Conservation (phyloP, 441 rosid genomes). For the Euphorbia neoarborescens region DNA sequence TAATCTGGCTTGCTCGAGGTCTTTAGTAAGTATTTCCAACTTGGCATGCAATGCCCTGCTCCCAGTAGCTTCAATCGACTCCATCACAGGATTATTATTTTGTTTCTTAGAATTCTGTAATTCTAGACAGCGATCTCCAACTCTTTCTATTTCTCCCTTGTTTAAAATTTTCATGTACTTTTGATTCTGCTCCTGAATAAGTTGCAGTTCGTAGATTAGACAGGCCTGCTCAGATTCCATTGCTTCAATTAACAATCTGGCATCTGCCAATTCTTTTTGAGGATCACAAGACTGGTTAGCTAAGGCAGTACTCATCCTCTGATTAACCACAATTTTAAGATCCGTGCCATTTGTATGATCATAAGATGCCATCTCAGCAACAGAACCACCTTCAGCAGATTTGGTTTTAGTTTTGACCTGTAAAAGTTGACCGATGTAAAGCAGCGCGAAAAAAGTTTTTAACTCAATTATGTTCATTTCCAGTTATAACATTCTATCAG, state of each 20-base stretch:
- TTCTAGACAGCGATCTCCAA: constrained; percentile 25
- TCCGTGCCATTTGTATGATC: constrained; percentile 27
- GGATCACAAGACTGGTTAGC: constrained; percentile 23
- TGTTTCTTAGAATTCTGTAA: constrained; percentile 23
- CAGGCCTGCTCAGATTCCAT: constrained; percentile 35
- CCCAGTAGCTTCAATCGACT: constrained; percentile 30
- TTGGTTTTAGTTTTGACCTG: constrained; percentile 49
- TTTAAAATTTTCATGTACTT: constrained; percentile 31
- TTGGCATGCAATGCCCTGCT: constrained; percentile 41
- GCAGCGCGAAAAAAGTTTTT: constrained; percentile 1
- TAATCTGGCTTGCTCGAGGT: constrained; percentile 52
- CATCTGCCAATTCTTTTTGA: constrained; percentile 35
- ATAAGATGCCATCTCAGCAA: constrained; percentile 37
- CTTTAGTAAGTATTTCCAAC: constrained; percentile 46
- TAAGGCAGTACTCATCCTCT: constrained; percentile 25
- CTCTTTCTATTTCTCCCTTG: constrained; percentile 31
- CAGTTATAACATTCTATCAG: constrained; percentile 9
- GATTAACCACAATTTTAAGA: constrained; percentile 30
- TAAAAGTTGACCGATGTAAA: constrained; percentile 20
- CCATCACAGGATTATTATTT: constrained; percentile 22
- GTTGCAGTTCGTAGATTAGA: constrained; percentile 39
- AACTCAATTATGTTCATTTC: background rate
- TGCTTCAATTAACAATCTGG: constrained; percentile 33
- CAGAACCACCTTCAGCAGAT: constrained; percentile 36
- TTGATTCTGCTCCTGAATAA: constrained; percentile 40